phyloP scores from a whole-genome alignment of 148 eudicot genomes.

The Vaccinium corymbosum region DNA sequence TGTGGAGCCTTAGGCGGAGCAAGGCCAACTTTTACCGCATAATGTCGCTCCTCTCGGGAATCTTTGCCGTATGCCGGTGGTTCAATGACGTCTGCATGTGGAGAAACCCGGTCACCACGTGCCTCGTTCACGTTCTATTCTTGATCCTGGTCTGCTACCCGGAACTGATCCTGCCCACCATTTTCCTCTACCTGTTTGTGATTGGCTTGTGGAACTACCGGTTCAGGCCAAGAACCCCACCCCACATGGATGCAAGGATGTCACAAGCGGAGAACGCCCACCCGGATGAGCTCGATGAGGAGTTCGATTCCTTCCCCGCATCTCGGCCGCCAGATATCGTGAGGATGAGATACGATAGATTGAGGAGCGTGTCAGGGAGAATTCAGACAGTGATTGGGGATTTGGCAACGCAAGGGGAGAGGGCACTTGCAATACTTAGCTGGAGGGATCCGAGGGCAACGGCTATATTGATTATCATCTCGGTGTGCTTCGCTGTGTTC shows the following conservation, averaged over 20 bases:
- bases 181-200: conserved; percentile 81
- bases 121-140: conserved; percentile 75
- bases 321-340: conserved; percentile 55
- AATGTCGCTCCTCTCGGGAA: conserved; percentile 66
- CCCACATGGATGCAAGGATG: conserved; percentile 86
- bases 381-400: conserved; percentile 86
- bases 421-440: conserved; percentile 67
- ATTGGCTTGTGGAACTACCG: conserved; percentile 92
- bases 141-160: conserved; percentile 87
- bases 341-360: conserved; percentile 72
- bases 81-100: conserved; percentile 62
- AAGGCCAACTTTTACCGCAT: conserved; percentile 83
- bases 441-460: conserved; percentile 98
- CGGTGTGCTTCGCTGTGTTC: conserved; percentile 65
- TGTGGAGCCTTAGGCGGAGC: conserved; percentile 82
- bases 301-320: conserved; percentile 82
- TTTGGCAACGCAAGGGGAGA: conserved; percentile 84
- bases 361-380: conserved; percentile 68
- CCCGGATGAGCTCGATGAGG: conserved; percentile 87
- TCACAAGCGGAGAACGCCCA: conserved; percentile 76
- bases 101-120: conserved; percentile 83
- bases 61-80: conserved; percentile 59
- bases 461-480: conserved; percentile 67
- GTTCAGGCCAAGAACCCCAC: conserved; percentile 68
- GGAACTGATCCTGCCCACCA: conserved; percentile 73